Percentiles rank a stretch among this genome's conserved stretches.
phyloP scores from a whole-genome alignment of 2,329 filamentous ascomycete species.

The Alternaria viburni region DNA sequence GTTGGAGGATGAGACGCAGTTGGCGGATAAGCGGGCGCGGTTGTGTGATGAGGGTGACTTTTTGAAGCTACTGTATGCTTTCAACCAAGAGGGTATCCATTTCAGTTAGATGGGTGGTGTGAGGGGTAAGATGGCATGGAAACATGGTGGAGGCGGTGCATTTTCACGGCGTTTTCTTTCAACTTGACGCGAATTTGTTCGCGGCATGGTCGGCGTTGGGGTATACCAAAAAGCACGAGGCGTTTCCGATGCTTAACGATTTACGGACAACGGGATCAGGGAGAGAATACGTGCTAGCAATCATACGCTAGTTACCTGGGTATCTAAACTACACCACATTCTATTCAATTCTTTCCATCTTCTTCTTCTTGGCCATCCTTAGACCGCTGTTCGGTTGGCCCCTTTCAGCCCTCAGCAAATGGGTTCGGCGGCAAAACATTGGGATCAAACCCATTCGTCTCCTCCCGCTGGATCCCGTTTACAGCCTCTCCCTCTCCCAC shows the following conservation, averaged over 20 bases:
- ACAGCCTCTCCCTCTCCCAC: too few species aligned
- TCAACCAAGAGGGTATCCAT: slow-evolving; percentile 92
- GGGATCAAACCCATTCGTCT: slow-evolving; percentile 24
- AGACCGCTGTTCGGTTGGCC: too few species aligned
- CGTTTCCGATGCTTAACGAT: neutral
- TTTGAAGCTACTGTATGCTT: slow-evolving; percentile 77
- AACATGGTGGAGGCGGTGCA: too few species aligned
- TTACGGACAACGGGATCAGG: neutral
- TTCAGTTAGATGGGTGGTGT: too few species aligned
- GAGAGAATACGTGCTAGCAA: neutral
- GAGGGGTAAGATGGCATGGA: too few species aligned
- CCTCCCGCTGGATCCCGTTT: neutral
- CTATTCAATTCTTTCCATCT: too few species aligned
- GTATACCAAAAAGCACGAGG: slow-evolving; percentile 31
- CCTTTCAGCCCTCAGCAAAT: slow-evolving; percentile 18
- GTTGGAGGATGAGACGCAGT: slow-evolving; percentile 76
- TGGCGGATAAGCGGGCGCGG: slow-evolving; percentile 80
- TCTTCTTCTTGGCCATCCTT: too few species aligned
- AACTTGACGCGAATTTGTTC: too few species aligned
- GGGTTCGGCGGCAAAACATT: slow-evolving; percentile 29
- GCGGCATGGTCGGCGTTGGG: slow-evolving; percentile 9
- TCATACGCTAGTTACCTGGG: neutral
- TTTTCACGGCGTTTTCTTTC: too few species aligned
- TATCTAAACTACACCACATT: slow-evolving; percentile 1
- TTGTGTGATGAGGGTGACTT: slow-evolving; percentile 95